Conservation (phyloP, 169 alveolate genomes). For the Cryptosporidium parvum region DNA sequence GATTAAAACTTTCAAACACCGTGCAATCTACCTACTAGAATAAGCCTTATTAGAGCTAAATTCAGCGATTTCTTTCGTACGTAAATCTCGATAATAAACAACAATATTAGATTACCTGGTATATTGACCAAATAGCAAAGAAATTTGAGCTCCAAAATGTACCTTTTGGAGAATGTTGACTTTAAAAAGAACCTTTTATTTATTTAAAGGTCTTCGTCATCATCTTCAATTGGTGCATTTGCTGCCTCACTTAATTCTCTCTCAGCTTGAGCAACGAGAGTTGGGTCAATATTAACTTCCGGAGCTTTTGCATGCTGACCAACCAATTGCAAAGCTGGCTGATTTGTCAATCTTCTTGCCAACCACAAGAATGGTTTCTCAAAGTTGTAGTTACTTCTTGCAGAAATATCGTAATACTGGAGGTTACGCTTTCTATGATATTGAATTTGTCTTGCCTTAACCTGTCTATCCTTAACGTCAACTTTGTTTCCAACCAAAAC, state of each 20-base stretch:
- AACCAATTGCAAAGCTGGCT: slow-evolving; percentile 86
- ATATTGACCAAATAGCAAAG: neutral
- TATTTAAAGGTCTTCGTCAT: slow-evolving; percentile 82
- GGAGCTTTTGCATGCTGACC: slow-evolving; percentile 95
- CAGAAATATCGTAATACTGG: slow-evolving; percentile 98
- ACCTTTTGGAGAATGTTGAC: neutral
- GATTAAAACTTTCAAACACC: neutral
- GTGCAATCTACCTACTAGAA: slow-evolving; percentile 1
- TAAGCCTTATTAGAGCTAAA: neutral
- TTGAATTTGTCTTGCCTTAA: slow-evolving; percentile 97
- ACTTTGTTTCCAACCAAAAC: slow-evolving; percentile 99
- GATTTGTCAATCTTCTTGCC: slow-evolving; percentile 93
- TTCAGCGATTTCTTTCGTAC: neutral
- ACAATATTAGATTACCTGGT: neutral
- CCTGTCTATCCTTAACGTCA: slow-evolving; percentile 98
- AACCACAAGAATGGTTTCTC: slow-evolving; percentile 99
- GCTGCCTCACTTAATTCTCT: slow-evolving; percentile 92
- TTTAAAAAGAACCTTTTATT: neutral
- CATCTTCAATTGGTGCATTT: slow-evolving; percentile 92
- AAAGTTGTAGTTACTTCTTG: slow-evolving; percentile 97
- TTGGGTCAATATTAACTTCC: slow-evolving; percentile 89
- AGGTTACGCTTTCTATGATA: slow-evolving; percentile 98
- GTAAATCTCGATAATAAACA: neutral
- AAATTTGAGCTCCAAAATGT: neutral
- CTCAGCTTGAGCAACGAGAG: slow-evolving; percentile 89